Percentiles rank a stretch among this genome's conserved stretches.
Conservation (phyloP, 768 basidiomycete species). For the Lentinus tigrinus region DNA sequence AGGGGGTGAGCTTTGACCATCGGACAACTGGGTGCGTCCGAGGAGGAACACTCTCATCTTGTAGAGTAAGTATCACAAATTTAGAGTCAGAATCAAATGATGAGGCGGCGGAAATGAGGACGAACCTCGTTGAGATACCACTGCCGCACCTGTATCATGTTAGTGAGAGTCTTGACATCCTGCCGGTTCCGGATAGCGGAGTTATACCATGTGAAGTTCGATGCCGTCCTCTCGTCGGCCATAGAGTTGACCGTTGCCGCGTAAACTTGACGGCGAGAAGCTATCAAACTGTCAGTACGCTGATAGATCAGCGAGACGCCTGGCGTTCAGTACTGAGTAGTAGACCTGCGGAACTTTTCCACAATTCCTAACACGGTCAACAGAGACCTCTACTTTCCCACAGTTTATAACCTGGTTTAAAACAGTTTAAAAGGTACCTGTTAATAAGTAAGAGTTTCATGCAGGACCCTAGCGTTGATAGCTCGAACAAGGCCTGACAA, state of each 20-base stretch:
- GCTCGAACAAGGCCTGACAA: too few relatives aligned
- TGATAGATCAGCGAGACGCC: too few relatives aligned
- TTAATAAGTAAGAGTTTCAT: too few relatives aligned
- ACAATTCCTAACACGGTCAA: too few relatives aligned
- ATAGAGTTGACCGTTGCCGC: conserved; percentile 14
- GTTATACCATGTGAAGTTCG: conserved; percentile 15
- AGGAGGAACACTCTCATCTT: neutral
- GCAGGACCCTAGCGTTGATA: too few relatives aligned
- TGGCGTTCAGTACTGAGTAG: too few relatives aligned
- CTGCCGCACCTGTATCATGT: conserved; percentile 7
- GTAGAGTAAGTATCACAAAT: neutral
- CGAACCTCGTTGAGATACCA: conserved; percentile 2
- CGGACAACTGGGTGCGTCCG: conserved; percentile 1
- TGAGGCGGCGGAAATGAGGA: neutral
- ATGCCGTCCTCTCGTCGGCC: conserved; percentile 14
- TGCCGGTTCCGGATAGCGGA: neutral
- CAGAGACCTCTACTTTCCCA: too few relatives aligned
- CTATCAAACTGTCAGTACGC: neutral
- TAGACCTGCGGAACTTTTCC: too few relatives aligned
- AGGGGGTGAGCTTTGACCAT: neutral
- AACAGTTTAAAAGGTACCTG: too few relatives aligned
- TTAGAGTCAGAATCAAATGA: neutral
- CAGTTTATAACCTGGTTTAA: too few relatives aligned
- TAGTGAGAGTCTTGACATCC: neutral
- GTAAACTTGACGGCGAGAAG: conserved; percentile 15